A percentile compares a stretch with the other conserved stretches of the same genome.
These are phyloP conservation scores for Lagenidium giganteum DNA, from an alignment of 352 stramenopile genomes.

Conservation along the genomic window DNA sequence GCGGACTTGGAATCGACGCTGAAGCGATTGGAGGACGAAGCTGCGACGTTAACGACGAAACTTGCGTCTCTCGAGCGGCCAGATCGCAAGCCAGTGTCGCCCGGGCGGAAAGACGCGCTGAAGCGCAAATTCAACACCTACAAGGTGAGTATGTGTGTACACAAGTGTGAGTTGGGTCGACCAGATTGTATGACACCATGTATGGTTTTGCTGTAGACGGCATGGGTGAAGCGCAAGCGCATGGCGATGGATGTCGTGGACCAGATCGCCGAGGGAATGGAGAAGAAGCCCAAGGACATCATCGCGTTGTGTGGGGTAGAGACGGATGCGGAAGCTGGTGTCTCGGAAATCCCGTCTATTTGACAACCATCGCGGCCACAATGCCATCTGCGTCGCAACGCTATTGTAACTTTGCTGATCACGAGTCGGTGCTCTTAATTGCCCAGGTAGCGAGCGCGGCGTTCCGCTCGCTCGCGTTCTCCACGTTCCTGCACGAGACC, in stretches of 20 bases:
- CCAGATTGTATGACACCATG: neutral
- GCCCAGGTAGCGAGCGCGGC: too few species aligned
- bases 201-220: slow-evolving; percentile 22
- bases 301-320: slow-evolving; percentile 40
- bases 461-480: slow-evolving; percentile 32
- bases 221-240: slow-evolving; percentile 55
- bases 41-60: slow-evolving; percentile 23
- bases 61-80: slow-evolving; percentile 28
- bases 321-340: slow-evolving; percentile 46
- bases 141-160: slow-evolving; percentile 23
- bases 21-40: slow-evolving; percentile 27
- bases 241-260: slow-evolving; percentile 62
- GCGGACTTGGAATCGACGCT: slow-evolving; percentile 32
- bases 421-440: too few species aligned
- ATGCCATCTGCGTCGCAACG: too few species aligned
- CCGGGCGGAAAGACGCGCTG: slow-evolving; percentile 36
- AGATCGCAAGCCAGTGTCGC: slow-evolving; percentile 28
- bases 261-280: slow-evolving; percentile 64
- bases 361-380: too few species aligned
- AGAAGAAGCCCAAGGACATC: slow-evolving; percentile 58
- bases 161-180: neutral
- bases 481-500: slow-evolving; percentile 29
- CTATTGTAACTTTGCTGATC: too few species aligned
- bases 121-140: slow-evolving; percentile 52
- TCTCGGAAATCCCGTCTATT: slow-evolving; percentile 49